Evolutionary conservation across 192 early-diverging fungal genomes (phyloP).

Genomic region (Entomortierella beljakovae): DNA sequence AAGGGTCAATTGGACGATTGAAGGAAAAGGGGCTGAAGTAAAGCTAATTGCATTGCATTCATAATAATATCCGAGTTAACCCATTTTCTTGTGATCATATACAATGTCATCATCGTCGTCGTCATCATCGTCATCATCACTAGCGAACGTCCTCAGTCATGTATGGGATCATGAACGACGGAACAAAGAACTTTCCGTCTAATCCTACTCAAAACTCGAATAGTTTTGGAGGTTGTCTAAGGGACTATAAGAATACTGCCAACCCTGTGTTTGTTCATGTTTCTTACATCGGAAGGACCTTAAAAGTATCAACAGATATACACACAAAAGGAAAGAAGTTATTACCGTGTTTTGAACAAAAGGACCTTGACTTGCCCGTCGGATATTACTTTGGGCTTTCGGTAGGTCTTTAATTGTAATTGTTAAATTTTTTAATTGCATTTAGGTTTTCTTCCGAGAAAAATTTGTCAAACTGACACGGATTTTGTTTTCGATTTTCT

Average conservation of each 20-base stretch:
- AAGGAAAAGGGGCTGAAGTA: too few species aligned
- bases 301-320: slow-evolving; percentile 66
- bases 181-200: slow-evolving; percentile 44
- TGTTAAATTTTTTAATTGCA: neutral
- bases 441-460: neutral
- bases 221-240: slow-evolving; percentile 68
- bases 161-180: slow-evolving; percentile 77
- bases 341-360: slow-evolving; percentile 66
- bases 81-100: neutral
- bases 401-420: slow-evolving; percentile 43
- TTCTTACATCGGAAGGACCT: slow-evolving; percentile 66
- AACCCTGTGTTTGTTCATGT: slow-evolving; percentile 65
- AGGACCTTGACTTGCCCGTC: slow-evolving; percentile 67
- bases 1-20: neutral
- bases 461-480: too few species aligned
- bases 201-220: slow-evolving; percentile 33
- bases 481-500: too few species aligned
- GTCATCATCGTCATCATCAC: neutral
- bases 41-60: too few species aligned
- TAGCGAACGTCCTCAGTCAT: slow-evolving; percentile 65
- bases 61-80: too few species aligned
- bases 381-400: slow-evolving; percentile 83
- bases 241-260: slow-evolving; percentile 74
- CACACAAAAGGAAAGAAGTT: slow-evolving; percentile 64
- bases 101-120: neutral